Evolutionary conservation across 1,284 basidiomycete species (phyloP).

Genomic region (Albatrellus sp.): DNA sequence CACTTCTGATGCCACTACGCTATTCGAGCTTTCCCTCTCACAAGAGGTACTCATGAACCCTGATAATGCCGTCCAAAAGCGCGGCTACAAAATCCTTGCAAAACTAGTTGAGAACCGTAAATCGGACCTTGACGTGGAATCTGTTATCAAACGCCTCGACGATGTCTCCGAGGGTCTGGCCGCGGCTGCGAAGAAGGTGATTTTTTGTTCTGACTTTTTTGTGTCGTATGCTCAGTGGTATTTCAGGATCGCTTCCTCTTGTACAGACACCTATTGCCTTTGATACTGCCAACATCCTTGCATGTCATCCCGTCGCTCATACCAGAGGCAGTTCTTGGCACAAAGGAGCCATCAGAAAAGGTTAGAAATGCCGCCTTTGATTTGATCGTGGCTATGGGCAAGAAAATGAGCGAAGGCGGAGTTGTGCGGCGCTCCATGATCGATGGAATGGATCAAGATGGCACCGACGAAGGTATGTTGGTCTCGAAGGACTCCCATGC

Average conservation of each 20-base stretch:
- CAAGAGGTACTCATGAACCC: slow-evolving; percentile 52
- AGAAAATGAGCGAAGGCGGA: slow-evolving; percentile 86
- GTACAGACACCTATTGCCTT: slow-evolving; percentile 61
- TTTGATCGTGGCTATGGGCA: slow-evolving; percentile 83
- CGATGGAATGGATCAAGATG: slow-evolving; percentile 75
- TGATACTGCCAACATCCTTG: slow-evolving; percentile 61
- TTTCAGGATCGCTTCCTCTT: slow-evolving; percentile 74
- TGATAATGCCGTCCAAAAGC: slow-evolving; percentile 91
- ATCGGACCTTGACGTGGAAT: slow-evolving; percentile 39
- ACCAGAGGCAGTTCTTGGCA: slow-evolving; percentile 93
- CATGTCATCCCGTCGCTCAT: slow-evolving; percentile 85
- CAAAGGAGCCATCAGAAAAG: slow-evolving; percentile 95
- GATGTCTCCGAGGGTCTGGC: slow-evolving; percentile 53
- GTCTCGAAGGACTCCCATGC: slow-evolving; percentile 10
- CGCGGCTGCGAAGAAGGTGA: slow-evolving; percentile 81
- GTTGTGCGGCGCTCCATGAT: slow-evolving; percentile 68
- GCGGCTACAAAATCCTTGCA: slow-evolving; percentile 82
- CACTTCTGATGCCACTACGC: slow-evolving; percentile 37
- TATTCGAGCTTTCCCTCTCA: slow-evolving; percentile 55
- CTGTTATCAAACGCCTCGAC: slow-evolving; percentile 54
- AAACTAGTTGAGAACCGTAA: slow-evolving; percentile 58
- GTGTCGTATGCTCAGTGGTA: neutral
- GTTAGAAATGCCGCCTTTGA: slow-evolving; percentile 86
- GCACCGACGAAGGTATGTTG: slow-evolving; percentile 53
- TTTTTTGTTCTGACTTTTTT: neutral